phyloP scores from a whole-genome alignment of 257 asterid species.

The Solanum peruvianum region DNA sequence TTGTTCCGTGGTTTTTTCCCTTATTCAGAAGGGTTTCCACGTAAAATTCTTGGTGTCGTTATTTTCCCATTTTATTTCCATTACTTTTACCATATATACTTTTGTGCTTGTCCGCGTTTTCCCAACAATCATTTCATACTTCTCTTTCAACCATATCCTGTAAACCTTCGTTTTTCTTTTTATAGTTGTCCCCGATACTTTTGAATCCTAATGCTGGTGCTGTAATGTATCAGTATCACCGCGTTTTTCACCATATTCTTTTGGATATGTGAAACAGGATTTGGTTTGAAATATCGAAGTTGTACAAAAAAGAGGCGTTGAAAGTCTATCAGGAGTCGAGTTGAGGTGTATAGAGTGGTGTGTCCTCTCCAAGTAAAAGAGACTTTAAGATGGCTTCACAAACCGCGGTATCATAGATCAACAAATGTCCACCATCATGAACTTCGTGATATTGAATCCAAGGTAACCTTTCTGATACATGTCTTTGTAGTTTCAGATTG shows the following conservation, averaged over 20 bases:
- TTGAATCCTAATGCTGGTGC: background rate
- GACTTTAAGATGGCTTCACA: conserved; percentile 88
- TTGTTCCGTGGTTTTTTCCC: too few relatives aligned
- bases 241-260: too few relatives aligned
- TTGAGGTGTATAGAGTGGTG: conserved; percentile 44
- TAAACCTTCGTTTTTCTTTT: background rate
- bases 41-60: too few relatives aligned
- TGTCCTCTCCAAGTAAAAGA: conserved; percentile 72
- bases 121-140: background rate
- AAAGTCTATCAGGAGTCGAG: background rate
- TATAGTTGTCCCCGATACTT: background rate
- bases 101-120: too few relatives aligned
- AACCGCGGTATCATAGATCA: conserved; percentile 59
- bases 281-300: background rate
- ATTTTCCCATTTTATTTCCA: too few relatives aligned
- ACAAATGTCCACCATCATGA: conserved; percentile 80
- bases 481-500: conserved; percentile 47
- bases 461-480: conserved; percentile 50
- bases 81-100: too few relatives aligned
- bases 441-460: conserved; percentile 94
- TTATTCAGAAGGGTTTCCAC: too few relatives aligned
- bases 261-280: too few relatives aligned
- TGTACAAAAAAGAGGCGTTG: background rate
- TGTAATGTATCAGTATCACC: too few relatives aligned
- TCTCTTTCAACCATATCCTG: background rate